Evolutionary conservation across 1,284 basidiomycete genomes (phyloP), one percentile per base, ranked within the genome.

Genomic region (Sporisorium reilianum): DNA sequence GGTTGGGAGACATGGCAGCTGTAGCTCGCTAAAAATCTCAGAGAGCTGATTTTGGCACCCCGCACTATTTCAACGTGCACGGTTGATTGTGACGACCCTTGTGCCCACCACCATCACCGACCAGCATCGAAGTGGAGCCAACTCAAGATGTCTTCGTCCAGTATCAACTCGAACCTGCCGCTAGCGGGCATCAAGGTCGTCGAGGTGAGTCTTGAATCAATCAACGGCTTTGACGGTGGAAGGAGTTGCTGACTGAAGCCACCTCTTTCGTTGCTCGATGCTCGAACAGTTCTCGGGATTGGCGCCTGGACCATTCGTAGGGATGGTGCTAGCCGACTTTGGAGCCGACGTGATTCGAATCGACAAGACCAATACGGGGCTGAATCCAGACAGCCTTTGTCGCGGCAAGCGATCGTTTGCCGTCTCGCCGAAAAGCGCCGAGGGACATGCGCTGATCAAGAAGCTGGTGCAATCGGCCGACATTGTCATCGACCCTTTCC

Each of bases 401-500:
- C 89, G 92, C 20, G 89, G 90, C 28, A 94, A 94, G 80, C 89
- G 90, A 11, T 93, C 92, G 10, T 87, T 93, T 54, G 87, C 89
- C 10, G 86, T 93, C 52, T 89, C 91, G 72, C 87, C 89, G 7
- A 93, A 92, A 85, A 85, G 86, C 12, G 83, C 87, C 0, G 87
- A 87, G 23, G 93, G 93, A n/a, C 85, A 88, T 48, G 87, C 87
- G 14, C 81, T 89, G n/a, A 80, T 91, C 62, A 87, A 87, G 75
- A 88, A 87, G 57, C 86, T 94, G 64, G 88, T 94, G 26, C 82
- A 86, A n/a, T 80, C 87, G 41, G 90, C 91, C 5, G 92, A 94
- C 82, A 88, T 94, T 16, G 85, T 94, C 49, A 92, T 94, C 75
- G 93, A 94, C 80, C 90, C 93, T 1, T 94, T 92, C 83, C 87